phyloP scores from a whole-genome alignment of 2,329 filamentous ascomycete species.

The Ascocoryne sarcoides region DNA sequence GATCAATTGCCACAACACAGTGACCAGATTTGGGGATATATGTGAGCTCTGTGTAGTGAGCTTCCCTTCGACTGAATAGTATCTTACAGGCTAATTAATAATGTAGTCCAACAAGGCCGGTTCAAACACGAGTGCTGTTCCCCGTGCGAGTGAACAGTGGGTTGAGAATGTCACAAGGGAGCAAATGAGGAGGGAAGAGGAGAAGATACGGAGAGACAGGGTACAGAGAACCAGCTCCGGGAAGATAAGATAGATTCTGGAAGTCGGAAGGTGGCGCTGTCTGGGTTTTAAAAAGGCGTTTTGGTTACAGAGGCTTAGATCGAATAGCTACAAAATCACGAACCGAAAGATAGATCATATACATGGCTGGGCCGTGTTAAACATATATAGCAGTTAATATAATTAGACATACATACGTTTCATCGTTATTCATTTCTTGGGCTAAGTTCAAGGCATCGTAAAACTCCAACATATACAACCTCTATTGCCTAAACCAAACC shows the following conservation, averaged over 20 bases:
- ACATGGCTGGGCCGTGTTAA: not conserved
- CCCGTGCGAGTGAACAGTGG: conserved; percentile 15
- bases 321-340: too few species aligned
- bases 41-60: conserved; percentile 31
- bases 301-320: too few species aligned
- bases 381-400: not conserved
- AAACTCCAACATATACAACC: too few species aligned
- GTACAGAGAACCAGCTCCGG: conserved; percentile 13
- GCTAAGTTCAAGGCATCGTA: too few species aligned
- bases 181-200: conserved; percentile 15
- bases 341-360: too few species aligned
- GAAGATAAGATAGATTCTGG: conserved; percentile 7
- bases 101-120: conserved; percentile 9
- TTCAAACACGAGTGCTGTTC: conserved; percentile 1
- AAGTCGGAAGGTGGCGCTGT: too few species aligned
- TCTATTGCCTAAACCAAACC: too few species aligned
- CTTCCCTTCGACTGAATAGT: conserved; percentile 1
- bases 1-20: conserved; percentile 31
- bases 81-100: not conserved
- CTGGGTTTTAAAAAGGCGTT: too few species aligned
- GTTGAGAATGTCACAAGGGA: conserved; percentile 15
- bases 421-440: not conserved
- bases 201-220: conserved; percentile 12
- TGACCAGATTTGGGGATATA: conserved; percentile 30
- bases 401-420: not conserved